Conservation (phyloP, 2,329 filamentous ascomycete species). For the Lachnellula occidentalis region DNA sequence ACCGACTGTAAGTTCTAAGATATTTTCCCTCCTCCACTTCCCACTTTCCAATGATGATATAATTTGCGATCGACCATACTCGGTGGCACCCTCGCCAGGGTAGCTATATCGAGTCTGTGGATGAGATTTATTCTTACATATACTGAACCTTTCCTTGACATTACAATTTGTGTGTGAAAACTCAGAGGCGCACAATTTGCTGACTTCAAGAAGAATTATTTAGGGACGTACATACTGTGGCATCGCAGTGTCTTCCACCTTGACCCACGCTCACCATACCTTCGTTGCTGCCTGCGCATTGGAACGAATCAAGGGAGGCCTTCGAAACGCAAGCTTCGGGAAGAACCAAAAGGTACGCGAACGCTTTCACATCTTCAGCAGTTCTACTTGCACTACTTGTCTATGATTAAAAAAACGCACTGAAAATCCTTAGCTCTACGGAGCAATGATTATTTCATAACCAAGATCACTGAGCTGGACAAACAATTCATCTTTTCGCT, state of each 20-base stretch:
- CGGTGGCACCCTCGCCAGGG: slow-evolving; percentile 89
- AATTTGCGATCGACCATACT: slow-evolving; percentile 98
- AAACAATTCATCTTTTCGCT: not conserved
- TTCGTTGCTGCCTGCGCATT: not conserved
- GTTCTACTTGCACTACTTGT: slow-evolving; percentile 1
- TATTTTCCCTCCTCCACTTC: slow-evolving; percentile 1
- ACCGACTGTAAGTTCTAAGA: slow-evolving; percentile 4
- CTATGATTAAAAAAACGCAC: slow-evolving; percentile 35
- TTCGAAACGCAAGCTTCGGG: not conserved
- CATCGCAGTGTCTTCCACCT: not conserved
- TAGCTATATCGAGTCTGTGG: slow-evolving; percentile 67
- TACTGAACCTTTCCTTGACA: slow-evolving; percentile 60
- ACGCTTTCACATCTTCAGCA: not conserved
- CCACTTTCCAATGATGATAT: slow-evolving; percentile 69
- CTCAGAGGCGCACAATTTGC: not conserved
- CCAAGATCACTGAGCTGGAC: slow-evolving; percentile 35
- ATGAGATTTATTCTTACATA: slow-evolving; percentile 99
- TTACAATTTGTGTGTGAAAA: not conserved
- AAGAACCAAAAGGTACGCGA: slow-evolving; percentile 14
- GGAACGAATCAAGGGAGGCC: too few relatives aligned
- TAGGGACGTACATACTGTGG: not conserved
- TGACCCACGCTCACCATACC: not conserved
- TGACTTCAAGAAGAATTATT: slow-evolving; percentile 15
- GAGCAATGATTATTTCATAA: slow-evolving; percentile 31
- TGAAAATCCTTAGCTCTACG: slow-evolving; percentile 34